These are phyloP conservation scores for Trichoderma sp. DNA, from an alignment of 2,329 filamentous ascomycete species.

Conservation along the genomic window DNA sequence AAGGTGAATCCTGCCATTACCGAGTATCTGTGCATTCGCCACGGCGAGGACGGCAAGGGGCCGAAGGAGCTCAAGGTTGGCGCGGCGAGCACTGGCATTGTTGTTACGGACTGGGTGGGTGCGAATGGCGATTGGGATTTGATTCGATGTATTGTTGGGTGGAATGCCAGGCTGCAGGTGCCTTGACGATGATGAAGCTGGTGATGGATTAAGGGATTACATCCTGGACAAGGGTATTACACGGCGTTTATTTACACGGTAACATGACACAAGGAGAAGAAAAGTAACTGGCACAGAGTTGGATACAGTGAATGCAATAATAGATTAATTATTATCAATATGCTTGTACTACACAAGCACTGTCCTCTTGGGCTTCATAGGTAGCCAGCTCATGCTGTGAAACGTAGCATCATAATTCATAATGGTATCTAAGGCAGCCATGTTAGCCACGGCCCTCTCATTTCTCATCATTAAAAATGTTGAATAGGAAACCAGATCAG, in stretches of 20 bases:
- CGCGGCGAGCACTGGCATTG: conserved; percentile 80
- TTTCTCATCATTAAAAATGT: conserved; percentile 5
- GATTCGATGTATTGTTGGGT: conserved; percentile 81
- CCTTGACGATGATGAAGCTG: not conserved
- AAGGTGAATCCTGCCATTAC: conserved; percentile 80
- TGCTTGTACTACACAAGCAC: not conserved
- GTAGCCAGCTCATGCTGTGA: not conserved
- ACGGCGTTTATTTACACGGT: not conserved
- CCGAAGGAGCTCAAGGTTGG: conserved; percentile 58
- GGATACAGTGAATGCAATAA: not conserved
- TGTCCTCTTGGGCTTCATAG: not conserved
- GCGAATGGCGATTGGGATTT: conserved; percentile 87
- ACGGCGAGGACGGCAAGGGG: conserved; percentile 57
- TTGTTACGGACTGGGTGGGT: conserved; percentile 94
- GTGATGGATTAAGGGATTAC: not conserved
- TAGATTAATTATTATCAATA: not conserved
- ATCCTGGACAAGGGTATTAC: not conserved
- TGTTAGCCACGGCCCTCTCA: not conserved
- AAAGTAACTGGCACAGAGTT: not conserved
- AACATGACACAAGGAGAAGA: not conserved
- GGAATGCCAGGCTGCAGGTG: conserved; percentile 74
- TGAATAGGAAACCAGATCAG: conserved; percentile 47
- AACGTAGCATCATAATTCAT: not conserved
- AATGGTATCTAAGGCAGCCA: not conserved
- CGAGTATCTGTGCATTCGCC: conserved; percentile 63